These are phyloP conservation scores for Athelia psychrophila DNA, from an alignment of 1,284 basidiomycete species.

Conservation along the genomic window DNA sequence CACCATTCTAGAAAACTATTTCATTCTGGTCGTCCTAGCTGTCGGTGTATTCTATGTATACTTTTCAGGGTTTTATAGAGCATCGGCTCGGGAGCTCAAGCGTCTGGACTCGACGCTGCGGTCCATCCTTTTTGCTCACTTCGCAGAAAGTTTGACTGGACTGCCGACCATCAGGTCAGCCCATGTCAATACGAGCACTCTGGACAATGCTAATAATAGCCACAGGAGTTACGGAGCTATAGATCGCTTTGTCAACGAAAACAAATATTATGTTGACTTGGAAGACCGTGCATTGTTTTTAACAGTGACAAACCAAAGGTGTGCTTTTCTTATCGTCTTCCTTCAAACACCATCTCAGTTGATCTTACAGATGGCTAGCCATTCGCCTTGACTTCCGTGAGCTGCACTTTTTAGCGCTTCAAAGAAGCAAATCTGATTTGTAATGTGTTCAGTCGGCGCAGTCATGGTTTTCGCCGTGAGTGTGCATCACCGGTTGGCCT, in stretches of 20 bases:
- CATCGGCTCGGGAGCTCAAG: constrained; percentile 71
- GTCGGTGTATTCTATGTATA: constrained; percentile 52
- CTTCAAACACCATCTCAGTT: constrained; percentile 5
- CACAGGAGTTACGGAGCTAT: constrained; percentile 61
- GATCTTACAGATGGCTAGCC: constrained; percentile 60
- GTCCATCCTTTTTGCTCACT: constrained; percentile 75
- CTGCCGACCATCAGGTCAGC: constrained; percentile 58
- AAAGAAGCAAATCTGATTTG: too few species aligned
- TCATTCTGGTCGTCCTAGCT: constrained; percentile 53
- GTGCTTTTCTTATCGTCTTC: constrained; percentile 10
- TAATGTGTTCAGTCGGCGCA: constrained; percentile 41
- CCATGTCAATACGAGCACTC: too few species aligned
- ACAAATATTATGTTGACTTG: constrained; percentile 72
- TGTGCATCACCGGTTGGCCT: too few species aligned
- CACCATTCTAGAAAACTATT: constrained; percentile 69
- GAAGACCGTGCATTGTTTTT: constrained; percentile 66
- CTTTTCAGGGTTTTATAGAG: constrained; percentile 60
- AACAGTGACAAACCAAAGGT: constrained; percentile 62
- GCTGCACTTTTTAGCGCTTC: too few species aligned
- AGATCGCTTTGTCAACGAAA: constrained; percentile 61
- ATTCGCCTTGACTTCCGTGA: constrained; percentile 66
- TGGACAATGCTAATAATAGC: too few species aligned
- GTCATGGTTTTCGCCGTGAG: constrained; percentile 64
- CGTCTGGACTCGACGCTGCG: constrained; percentile 65
- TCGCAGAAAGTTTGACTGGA: constrained; percentile 78